Evolutionary conservation across 225 moss, liverwort and hornwort genomes (phyloP), one percentile per base, ranked within the genome.

Genomic region (Bryoerythrophyllum caledonicum): DNA sequence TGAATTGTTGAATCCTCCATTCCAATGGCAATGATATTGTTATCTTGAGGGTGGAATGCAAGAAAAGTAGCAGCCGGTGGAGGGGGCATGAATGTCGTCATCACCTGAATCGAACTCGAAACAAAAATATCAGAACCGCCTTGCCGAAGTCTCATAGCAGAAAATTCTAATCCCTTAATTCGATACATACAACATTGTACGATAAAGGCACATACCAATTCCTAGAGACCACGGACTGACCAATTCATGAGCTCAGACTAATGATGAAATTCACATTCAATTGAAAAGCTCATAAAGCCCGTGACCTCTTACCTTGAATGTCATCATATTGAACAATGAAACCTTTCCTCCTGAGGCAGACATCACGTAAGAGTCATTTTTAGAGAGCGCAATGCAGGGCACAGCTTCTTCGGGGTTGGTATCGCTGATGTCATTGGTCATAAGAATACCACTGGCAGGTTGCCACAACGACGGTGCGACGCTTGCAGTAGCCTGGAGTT

Each of bases 1-100:
- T 89, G 91, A 64, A 96, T 96, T 46, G 90, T 89, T 16, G 93
- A 91, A 72, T 96, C 96, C 75, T 93, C 91, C 93, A 96, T 91
- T 57, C 93, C 96, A 67, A 96, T 85, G 16, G 96, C 93, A 51
- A 96, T 96, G 17, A 96, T 91, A 44, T 96, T 96, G 63, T 96
- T 96, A 65, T 96, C 96, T 75, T 88, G 93, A 53, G 95, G 95
- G 79, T 93, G 93, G 72, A 96, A 93, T 25, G 91, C 93, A 56
- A 96, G 83, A 71, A 91, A 96, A 21, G 93, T 91, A 70, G 93
- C 96, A 41, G 91, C 90, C 20, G 96, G 96, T 30, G 96, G 91
- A 19, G 96, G 90, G 21, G 91, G 90, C 96, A 93, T 91, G 66
- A 91, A 96, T 11, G 87, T 93, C 3, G 91, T 91, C 93, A 93